Conservation (phyloP, 768 basidiomycete species). For the Boletus rubropictus region DNA sequence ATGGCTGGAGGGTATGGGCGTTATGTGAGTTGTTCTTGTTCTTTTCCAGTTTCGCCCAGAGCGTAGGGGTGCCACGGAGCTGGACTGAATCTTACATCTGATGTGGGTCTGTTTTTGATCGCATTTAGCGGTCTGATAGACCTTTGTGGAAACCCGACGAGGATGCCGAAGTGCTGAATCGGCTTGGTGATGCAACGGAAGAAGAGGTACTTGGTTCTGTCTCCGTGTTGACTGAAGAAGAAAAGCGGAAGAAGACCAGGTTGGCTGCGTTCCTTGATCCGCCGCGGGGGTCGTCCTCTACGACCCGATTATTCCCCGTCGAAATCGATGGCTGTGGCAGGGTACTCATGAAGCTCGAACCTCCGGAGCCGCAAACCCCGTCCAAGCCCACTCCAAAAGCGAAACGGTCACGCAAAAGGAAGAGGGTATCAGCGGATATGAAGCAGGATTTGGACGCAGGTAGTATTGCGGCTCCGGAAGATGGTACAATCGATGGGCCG, state of each 20-base stretch:
- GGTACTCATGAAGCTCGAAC: slow-evolving; percentile 55
- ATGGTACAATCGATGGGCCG: slow-evolving; percentile 43
- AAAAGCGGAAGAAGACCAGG: slow-evolving; percentile 60
- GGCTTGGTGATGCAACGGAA: slow-evolving; percentile 7
- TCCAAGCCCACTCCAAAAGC: slow-evolving; percentile 33
- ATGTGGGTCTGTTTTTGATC: slow-evolving; percentile 2
- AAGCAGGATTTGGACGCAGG: slow-evolving; percentile 14
- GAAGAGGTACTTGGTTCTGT: slow-evolving; percentile 9
- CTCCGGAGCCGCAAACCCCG: slow-evolving; percentile 32
- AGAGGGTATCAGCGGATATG: slow-evolving; percentile 32
- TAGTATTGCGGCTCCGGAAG: slow-evolving; percentile 19
- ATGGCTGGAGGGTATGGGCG: slow-evolving; percentile 78
- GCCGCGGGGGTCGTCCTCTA: slow-evolving; percentile 31
- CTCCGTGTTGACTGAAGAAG: slow-evolving; percentile 43
- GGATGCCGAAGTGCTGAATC: slow-evolving; percentile 12
- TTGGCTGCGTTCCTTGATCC: slow-evolving; percentile 60
- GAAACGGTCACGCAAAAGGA: slow-evolving; percentile 47
- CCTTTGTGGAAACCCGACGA: slow-evolving; percentile 18
- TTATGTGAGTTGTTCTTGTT: slow-evolving; percentile 46
- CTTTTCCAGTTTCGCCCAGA: neutral
- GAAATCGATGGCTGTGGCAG: slow-evolving; percentile 66
- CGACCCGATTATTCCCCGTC: slow-evolving; percentile 48
- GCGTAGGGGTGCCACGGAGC: neutral
- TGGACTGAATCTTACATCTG: slow-evolving; percentile 12
- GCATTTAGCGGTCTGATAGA: slow-evolving; percentile 22